Evolutionary conservation across 371 early-diverging fungal genomes (phyloP).

Genomic region (Lichtheimia corymbifera): DNA sequence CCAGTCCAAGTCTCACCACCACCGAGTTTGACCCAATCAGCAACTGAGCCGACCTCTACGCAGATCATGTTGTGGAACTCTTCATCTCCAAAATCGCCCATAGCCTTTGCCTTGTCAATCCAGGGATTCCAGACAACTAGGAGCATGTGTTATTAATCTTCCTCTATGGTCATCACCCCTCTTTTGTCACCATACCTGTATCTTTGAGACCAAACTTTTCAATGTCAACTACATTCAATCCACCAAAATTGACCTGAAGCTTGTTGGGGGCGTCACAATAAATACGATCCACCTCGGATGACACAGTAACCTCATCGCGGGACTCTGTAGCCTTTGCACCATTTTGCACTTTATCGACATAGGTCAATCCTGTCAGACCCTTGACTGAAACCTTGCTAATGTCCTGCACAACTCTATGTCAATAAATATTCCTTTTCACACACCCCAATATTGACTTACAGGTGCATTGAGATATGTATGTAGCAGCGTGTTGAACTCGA

Average conservation of each 20-base stretch:
- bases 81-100: conserved; percentile 88
- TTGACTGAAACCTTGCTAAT: conserved; percentile 60
- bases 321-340: conserved; percentile 36
- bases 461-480: conserved; percentile 89
- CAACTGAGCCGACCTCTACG: conserved; percentile 87
- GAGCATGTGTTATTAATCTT: too few species aligned
- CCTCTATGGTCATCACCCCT: neutral
- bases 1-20: conserved; percentile 73
- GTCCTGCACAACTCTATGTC: conserved; percentile 38
- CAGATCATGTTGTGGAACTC: conserved; percentile 86
- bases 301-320: conserved; percentile 54
- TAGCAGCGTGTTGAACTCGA: conserved; percentile 83
- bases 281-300: conserved; percentile 78
- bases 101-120: conserved; percentile 83
- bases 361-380: conserved; percentile 62
- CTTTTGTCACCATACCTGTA: conserved; percentile 48
- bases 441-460: conserved; percentile 34
- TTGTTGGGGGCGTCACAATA: conserved; percentile 65
- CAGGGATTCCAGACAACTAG: conserved; percentile 97
- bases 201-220: conserved; percentile 68
- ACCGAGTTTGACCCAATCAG: conserved; percentile 67
- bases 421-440: too few species aligned
- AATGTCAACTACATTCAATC: conserved; percentile 40
- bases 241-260: conserved; percentile 50
- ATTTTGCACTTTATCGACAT: conserved; percentile 73